phyloP scores from a whole-genome alignment of 768 basidiomycete genomes.

The Dioszegia hungarica region DNA sequence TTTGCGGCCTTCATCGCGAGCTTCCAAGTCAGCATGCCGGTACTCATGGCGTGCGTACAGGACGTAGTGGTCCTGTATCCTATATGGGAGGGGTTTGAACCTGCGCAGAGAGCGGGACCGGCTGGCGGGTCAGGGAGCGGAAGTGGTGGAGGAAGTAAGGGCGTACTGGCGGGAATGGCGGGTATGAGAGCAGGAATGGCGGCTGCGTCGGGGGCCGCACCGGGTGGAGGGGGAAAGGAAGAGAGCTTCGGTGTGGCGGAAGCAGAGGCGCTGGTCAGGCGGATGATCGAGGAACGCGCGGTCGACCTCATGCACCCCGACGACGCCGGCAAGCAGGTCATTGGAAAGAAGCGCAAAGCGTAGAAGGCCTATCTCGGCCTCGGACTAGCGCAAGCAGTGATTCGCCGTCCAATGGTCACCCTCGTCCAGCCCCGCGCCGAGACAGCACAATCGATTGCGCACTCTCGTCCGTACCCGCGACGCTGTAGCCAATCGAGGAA shows the following conservation, averaged over 20 bases:
- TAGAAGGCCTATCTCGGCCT: no score
- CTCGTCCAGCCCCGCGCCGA: no score
- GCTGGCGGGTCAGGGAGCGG: background rate
- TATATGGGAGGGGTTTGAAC: constrained; percentile 75
- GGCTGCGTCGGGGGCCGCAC: background rate
- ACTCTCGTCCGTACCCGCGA: no score
- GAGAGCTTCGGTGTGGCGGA: constrained; percentile 36
- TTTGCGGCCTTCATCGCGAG: constrained; percentile 65
- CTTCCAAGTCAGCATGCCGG: constrained; percentile 75
- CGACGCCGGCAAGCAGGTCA: constrained; percentile 17
- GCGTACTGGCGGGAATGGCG: background rate
- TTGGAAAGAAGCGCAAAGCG: constrained; percentile 10
- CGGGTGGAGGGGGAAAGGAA: background rate
- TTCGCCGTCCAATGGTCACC: no score
- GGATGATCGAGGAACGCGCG: constrained; percentile 39
- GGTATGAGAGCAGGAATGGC: background rate
- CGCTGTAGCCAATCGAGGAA: no score
- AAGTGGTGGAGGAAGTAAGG: background rate
- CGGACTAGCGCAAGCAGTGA: no score
- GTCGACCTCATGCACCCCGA: constrained; percentile 37
- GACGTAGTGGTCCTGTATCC: constrained; percentile 86
- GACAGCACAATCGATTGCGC: background rate
- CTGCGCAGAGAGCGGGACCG: constrained; percentile 6
- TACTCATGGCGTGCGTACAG: constrained; percentile 78
- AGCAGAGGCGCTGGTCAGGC: constrained; percentile 33